Evolutionary conservation across 305 asterid species (phyloP), one percentile per base, ranked within the genome.

Genomic region (Salvia sclarea): DNA sequence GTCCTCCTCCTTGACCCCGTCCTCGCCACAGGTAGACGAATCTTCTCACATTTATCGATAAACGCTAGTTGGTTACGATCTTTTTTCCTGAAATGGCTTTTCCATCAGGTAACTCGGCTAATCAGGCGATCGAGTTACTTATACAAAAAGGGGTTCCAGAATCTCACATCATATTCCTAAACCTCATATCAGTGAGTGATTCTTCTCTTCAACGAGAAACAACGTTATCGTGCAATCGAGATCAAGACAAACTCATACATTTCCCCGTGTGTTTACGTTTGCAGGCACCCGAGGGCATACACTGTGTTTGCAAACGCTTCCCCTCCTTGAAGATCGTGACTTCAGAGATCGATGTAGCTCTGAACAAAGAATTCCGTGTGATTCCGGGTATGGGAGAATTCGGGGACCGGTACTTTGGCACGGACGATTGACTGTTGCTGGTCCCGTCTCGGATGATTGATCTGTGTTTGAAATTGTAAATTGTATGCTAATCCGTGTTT

Each of bases 101-200:
- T 71, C 48, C 56, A 44, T 75, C 80, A 94, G 99, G 98, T 65
- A 94, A 94, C 83, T 94, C 98, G 71, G 99, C 99, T 64, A 94
- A 94, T 75, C 98, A 94, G 84, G 98, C 99, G 62, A 94, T 94
- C 69, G 97, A 91, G 77, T 79, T 94, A 48, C 90, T 94, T 72
- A 73, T 94, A 78, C 97, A 79, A 82, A 94, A 94, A 81, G 99
- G 99, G 70, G 99, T 94, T 74, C 99, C 99, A 28, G 99, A 94
- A 81, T 82, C 96, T 22, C 95, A 89, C 85, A 94, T 94, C 68
- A 86, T 94, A 68, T 94, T 94, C 88, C 84, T 94, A 56, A 94
- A 94, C 88, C 96, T 94, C 74, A 87, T 94, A 47, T 94, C 99
- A 20, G 98, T 94, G 83, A 91, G 98, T 72, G 22, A n/a, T 41